Evolutionary conservation across 768 basidiomycete species (phyloP).

Genomic region (Lactarius tabidus): DNA sequence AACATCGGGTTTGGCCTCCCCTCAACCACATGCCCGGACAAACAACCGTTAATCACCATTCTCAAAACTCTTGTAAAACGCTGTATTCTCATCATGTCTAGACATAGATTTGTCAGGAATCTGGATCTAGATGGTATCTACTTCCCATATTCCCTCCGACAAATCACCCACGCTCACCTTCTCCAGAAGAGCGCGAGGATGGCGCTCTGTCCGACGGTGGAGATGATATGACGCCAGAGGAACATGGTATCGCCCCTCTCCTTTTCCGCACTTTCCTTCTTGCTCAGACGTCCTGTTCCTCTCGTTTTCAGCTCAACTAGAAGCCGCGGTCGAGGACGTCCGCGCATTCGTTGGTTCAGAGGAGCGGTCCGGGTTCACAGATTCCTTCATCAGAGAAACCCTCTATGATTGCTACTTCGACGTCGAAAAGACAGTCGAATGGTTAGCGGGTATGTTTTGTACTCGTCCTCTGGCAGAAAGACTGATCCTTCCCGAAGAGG

Average conservation of each 20-base stretch:
- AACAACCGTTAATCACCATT: conserved; percentile 21
- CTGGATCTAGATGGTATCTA: conserved; percentile 66
- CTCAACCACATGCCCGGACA: conserved; percentile 18
- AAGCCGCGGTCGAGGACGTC: conserved; percentile 65
- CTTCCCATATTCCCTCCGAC: background rate
- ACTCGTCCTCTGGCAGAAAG: background rate
- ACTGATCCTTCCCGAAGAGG: conserved; percentile 45
- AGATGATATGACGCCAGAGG: conserved; percentile 78
- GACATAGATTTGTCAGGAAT: conserved; percentile 87
- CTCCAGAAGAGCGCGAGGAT: conserved; percentile 82
- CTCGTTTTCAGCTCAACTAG: conserved; percentile 53
- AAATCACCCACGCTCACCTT: conserved; percentile 8
- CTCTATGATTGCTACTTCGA: conserved; percentile 91
- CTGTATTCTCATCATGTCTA: conserved; percentile 58
- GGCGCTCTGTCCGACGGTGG: conserved; percentile 71
- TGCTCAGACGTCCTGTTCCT: conserved; percentile 16
- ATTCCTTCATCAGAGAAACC: conserved; percentile 68
- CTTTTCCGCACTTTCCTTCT: background rate
- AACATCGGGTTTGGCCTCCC: conserved; percentile 4
- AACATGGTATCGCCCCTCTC: conserved; percentile 64
- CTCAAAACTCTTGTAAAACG: conserved; percentile 24
- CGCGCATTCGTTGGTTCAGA: conserved; percentile 63
- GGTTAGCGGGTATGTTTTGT: conserved; percentile 60
- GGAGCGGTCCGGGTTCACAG: conserved; percentile 61
- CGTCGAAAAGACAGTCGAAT: conserved; percentile 67